Evolutionary conservation across 106 monocot genomes (phyloP).

Genomic region (Phalaenopsis equestris): DNA sequence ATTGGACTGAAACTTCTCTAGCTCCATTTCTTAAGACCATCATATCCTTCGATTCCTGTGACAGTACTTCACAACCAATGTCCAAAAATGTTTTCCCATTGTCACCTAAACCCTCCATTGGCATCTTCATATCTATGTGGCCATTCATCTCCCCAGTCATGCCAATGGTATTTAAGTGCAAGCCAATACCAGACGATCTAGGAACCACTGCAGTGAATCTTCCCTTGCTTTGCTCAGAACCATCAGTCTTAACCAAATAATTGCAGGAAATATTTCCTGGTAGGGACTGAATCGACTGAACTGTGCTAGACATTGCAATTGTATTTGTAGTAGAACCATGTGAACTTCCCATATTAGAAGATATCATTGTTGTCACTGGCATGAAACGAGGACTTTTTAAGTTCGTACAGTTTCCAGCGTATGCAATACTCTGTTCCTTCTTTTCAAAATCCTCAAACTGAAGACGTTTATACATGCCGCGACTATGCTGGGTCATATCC

Average conservation of each 20-base stretch:
- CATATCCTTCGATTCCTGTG: conserved; percentile 6
- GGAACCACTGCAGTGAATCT: conserved; percentile 10
- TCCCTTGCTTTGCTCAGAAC: conserved; percentile 8
- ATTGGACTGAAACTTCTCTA: conserved; percentile 6
- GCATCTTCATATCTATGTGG: conserved; percentile 10
- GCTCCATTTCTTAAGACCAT: background rate
- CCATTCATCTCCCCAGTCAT: conserved; percentile 10
- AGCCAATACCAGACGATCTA: conserved; percentile 47
- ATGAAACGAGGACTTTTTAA: conserved; percentile 9
- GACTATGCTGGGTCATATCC: conserved; percentile 34
- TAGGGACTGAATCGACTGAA: background rate
- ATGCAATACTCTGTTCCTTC: background rate
- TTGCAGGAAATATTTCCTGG: conserved; percentile 7
- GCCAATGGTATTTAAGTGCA: conserved; percentile 54
- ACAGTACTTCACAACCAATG: conserved; percentile 2
- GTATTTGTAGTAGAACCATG: conserved; percentile 21
- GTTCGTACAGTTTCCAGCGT: background rate
- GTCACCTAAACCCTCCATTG: conserved; percentile 7
- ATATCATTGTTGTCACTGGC: conserved; percentile 8
- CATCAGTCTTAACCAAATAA: conserved; percentile 9
- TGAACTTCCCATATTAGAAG: conserved; percentile 7
- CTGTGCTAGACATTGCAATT: conserved; percentile 4
- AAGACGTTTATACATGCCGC: conserved; percentile 56
- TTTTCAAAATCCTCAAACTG: conserved; percentile 39
- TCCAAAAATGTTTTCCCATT: conserved; percentile 2